Evolutionary conservation across 257 asterid species (phyloP), one percentile per base, ranked within the genome.

Genomic region (Scutellaria barbata): DNA sequence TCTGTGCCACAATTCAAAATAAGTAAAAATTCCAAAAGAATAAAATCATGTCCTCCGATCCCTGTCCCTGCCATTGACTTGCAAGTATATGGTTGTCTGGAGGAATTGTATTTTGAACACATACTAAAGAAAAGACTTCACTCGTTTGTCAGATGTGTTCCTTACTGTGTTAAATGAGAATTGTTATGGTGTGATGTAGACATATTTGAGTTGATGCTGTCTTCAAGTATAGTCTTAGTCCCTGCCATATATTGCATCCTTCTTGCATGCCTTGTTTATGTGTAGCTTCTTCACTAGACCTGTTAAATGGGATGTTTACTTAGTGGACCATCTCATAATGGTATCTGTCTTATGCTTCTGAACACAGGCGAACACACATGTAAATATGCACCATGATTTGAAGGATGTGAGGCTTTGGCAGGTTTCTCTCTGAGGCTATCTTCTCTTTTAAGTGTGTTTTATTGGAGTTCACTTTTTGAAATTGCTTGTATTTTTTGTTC

Each of bases 381-480:
- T 95, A 57, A 87, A 88, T 75, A 90, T 92, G 79, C 98, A 85
- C 41, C 96, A 84, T 74, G 99, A 95, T 14, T 73, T 87, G 81
- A 95, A 85, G 88, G 99, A 95, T 77, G 96, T 95, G 84, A 90
- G 89, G 83, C 96, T 95, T 70, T 95, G 98, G 99, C 99, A 92
- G 99, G 99, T 94, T 66, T 50, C 63, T 76, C 10, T 51, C 50
- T 69, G 59, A 46, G 67, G 62, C 30, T 22, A 33, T 54, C 53
- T 18, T 51, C 43, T 63, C 71, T 20, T 53, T 25, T 50, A 17
- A 70, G 58, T 46, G 66, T 42, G 10, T 66, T 63, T 59, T 37
- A 8, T 63, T 66, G 53, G 54, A 59, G 58, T 77, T 68, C 50
- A 25, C 48, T 22, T 63, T 45, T 72, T 55, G 46, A 65, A 68